Evolutionary conservation across 768 basidiomycete species (phyloP), one percentile per base, ranked within the genome.

Genomic region (Leccinum aurantiacum): DNA sequence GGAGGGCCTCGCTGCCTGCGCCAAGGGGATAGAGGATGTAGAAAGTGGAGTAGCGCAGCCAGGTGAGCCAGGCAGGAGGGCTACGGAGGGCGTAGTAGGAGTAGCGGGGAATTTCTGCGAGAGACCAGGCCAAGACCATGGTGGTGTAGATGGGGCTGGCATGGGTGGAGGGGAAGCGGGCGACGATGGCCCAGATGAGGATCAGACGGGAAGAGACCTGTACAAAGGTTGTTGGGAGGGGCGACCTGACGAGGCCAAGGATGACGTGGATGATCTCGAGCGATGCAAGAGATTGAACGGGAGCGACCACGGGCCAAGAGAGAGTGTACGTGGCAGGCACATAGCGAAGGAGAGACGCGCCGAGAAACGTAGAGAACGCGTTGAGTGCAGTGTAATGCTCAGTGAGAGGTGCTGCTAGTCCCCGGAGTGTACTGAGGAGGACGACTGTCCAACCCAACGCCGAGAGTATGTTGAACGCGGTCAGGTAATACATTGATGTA

Each of bases 21-120:
- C 97, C 97, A 24, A 94, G 71, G 5, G 93, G 95, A 77, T 99
- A 98, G n/a, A 98, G 83, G 51, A 94, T 61, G 74, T 90, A 96
- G 76, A 98, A 99, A 8, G 93, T 84, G 19, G 94, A 91, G 81
- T 98, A 99, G 57, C 96, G 93, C 47, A 89, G 72, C 78, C 82
- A 90, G 25, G 86, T 76, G 47, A 92, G 82, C 78, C 81, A 88
- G 6, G 82, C 65, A 13, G 91, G 83, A 15, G 73, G 33, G 3
- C 60, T 81, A 47, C 78, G 79, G 67, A 80, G 76, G 2, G 89
- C 87, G 73, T 98, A 99, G 80, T 89, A 96, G 9, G 84, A 71
- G 76, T 98, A 98, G 31, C 97, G 91, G 58, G 95, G 86, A 51
- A 95, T 84, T 75, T 99, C 97, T 15, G 94, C 92, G 54, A 87